Conservation (phyloP, 2,329 filamentous ascomycete species). For the Colletotrichum brevisporum region DNA sequence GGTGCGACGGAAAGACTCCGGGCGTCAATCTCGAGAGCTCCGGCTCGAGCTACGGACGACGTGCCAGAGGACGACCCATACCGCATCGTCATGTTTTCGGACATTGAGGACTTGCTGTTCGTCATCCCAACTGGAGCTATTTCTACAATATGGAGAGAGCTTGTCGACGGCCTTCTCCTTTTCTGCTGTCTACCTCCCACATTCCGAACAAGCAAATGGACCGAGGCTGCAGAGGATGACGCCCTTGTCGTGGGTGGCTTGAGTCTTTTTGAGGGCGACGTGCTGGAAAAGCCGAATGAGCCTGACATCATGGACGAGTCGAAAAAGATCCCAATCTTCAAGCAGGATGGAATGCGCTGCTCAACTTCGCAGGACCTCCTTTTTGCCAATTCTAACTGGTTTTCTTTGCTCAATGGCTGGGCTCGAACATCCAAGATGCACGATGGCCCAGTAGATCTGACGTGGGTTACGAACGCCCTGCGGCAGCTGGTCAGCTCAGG, state of each 20-base stretch:
- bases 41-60: constrained; percentile 83
- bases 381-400: constrained; percentile 64
- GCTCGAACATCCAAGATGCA: constrained; percentile 40
- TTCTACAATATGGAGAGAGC: constrained; percentile 53
- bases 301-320: constrained; percentile 29
- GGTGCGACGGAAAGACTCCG: constrained; percentile 66
- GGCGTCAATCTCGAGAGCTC: constrained; percentile 65
- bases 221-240: constrained; percentile 48
- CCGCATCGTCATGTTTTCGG: constrained; percentile 83
- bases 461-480: constrained; percentile 68
- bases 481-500: constrained; percentile 67
- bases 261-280: constrained; percentile 22
- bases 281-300: constrained; percentile 27
- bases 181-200: constrained; percentile 76
- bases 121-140: constrained; percentile 58
- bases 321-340: constrained; percentile 44
- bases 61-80: constrained; percentile 85
- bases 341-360: constrained; percentile 47
- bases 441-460: constrained; percentile 53
- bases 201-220: constrained; percentile 48
- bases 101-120: constrained; percentile 76
- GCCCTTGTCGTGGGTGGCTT: constrained; percentile 23
- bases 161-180: constrained; percentile 79
- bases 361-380: constrained; percentile 64
- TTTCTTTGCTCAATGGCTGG: constrained; percentile 54